Base-by-base conservation (phyloP, 768 basidiomycete genomes). In the Podaxis rugospora region DNA sequence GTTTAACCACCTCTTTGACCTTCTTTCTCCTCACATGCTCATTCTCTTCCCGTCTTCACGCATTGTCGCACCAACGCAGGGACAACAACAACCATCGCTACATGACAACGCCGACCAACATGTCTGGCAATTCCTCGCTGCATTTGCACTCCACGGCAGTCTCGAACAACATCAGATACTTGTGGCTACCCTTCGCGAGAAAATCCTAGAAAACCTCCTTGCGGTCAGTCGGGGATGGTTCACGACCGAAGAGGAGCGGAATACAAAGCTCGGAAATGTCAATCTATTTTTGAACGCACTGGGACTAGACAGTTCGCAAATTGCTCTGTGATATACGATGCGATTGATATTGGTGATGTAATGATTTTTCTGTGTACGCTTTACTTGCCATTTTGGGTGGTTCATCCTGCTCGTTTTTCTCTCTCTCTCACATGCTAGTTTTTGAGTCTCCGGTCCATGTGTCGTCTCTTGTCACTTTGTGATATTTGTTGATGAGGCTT, bases 101-200 rank as follows among this genome's bases (percentile, higher is more conserved):
- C 80, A 81, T 35, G 90, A 91, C 69, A 78, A 83, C 61, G 80
- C 90, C 57, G 93, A 96, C 74, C 90, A 92, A 71, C 92, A 90
- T 13, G 91, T 93, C n/a, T 97, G 95, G 94, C 89, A 92, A 70
- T 92, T 95, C 80, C 82, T 97, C 37, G 92, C 94, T 5, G 87
- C 93, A 1, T 75, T 98, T 53, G 95, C 95, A 2, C 80, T 95
- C 42, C 89, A 90, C 65, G 91, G 93, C 11, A 84, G 85, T 51
- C 79, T 85, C 46, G 89, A 93, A 65, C 93, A 99, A 72, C 96
- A 98, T 71, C 90, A 92, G 64, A 77, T 85, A 49, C 81, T 99
- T 51, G 95, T 99, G 36, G 83, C 86, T 18, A 80, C 87, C 28
- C 78, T 98, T 49, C 87, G 95, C 61, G 96, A 98, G 70, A 95